Base-by-base conservation (phyloP, 2,329 filamentous ascomycete species). In the Aspergillus versicolor region DNA sequence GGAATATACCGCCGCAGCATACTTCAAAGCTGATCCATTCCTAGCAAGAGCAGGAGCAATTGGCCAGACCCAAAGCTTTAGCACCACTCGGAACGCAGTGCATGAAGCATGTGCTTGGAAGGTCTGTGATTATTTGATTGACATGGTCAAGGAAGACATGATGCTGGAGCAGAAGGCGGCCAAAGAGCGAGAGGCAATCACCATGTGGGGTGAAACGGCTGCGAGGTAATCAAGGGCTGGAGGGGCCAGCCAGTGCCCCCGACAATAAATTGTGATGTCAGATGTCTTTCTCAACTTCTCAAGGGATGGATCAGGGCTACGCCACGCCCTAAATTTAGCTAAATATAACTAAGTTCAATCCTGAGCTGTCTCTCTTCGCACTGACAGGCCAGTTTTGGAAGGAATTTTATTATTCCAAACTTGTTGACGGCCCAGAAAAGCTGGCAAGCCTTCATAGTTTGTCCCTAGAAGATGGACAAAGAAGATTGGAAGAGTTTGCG, bases 11-110 rank as follows among this genome's bases (percentile, higher is more conserved):
- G 62, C 59, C 4, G 63, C 58, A 7, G 67, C 63, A 7, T 61
- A 62, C 24, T 71, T 71, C 45, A 57, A 57, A 15, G 47, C 46
- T 24, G 65, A 72, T 32, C 68, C 68, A 3, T 71, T 67, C 30
- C 65, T 72, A 24, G 46, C 59, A 47, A 65, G 70, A 2, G 70
- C 66, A 1, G 68, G 72, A n/a, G 60, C 65, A 3, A 63, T 74
- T 34, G 63, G 64, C 19, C 38, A 64, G 12, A 53, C 64, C 1
- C 57, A 58, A 3, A 45, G 52, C 9, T 27, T 60, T 17, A 49
- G 34, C 8, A 57, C 55, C 4, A 60, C 60, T 2, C 44, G 54
- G 6, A 34, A 40, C 0, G 37, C 19, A 3, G 68, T 63, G 0
- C 34, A 62, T 15, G 63, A 70, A 44, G 43, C 57, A 0, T 73